Base-by-base conservation (phyloP, 768 basidiomycete genomes). In the Tylopilus sp. region DNA sequence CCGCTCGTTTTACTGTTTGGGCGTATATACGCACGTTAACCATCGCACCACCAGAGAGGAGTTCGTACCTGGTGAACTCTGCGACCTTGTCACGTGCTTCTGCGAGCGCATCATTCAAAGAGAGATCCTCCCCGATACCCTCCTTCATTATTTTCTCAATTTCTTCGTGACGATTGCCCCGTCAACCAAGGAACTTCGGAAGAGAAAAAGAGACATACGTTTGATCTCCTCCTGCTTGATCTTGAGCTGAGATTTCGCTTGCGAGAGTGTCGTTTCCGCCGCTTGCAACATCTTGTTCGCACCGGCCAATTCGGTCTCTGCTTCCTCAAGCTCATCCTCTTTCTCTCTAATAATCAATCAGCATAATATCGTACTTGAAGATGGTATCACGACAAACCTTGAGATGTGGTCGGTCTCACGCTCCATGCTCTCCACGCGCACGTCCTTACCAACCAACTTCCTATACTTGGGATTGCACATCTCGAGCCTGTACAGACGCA, bases 361-460 rank as follows among this genome's bases (percentile, higher is more conserved):
- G 44, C 22, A n/a, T n/a, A n/a, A n/a, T n/a, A n/a, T n/a, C n/a
- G n/a, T n/a, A n/a, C n/a, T n/a, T n/a, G n/a, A n/a, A n/a, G n/a
- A 15, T 10, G 12, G 5, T 4, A 6, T 22, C 4, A 10, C 18
- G n/a, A 15, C n/a, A 63, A 47, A 93, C 91, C 71, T 65, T 10
- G 76, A 67, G 8, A 81, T 63, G 17, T 76, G 74, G 21, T 86
- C 83, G 6, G 90, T 75, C 50, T 89, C 86, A 17, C 74, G 74
- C 57, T 95, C 93, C 74, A 95, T 86, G 1, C 76, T 81, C 9
- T 83, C 83, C 1, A 75, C 70, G 6, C 75, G 73, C 0, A 83
- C 73, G 35, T 86, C 80, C 38, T 69, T 71, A 13, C 83, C 84
- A n/a, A 85, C 72, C 10, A 90, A 64, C 53, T 85, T 81, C 35